phyloP scores from a whole-genome alignment of 2,329 filamentous ascomycete species.

The Fusarium chuoi region DNA sequence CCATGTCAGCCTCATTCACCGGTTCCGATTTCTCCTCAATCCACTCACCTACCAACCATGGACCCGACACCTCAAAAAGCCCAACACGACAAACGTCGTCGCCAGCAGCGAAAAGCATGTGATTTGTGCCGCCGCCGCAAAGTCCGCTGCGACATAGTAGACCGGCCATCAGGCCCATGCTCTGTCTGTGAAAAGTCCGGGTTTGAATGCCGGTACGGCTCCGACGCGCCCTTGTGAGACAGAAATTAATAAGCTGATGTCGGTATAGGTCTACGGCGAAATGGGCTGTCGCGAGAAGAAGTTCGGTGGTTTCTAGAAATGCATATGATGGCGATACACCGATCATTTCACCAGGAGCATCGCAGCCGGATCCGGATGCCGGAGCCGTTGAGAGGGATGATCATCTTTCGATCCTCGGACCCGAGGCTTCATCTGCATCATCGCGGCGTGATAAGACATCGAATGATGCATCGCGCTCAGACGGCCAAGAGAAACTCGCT shows the following conservation, averaged over 20 bases:
- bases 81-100: constrained; percentile 41
- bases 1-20: background rate
- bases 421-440: background rate
- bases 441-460: background rate
- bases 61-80: background rate
- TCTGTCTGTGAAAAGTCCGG: constrained; percentile 42
- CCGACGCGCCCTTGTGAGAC: background rate
- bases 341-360: background rate
- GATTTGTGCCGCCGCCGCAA: constrained; percentile 42
- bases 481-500: constrained; percentile 39
- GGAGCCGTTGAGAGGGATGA: constrained; percentile 20
- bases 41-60: constrained; percentile 3
- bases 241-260: background rate
- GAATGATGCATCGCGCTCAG: background rate
- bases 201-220: constrained; percentile 41
- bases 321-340: background rate
- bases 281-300: constrained; percentile 32
- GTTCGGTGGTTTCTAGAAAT: constrained; percentile 19
- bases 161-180: constrained; percentile 27
- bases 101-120: constrained; percentile 43
- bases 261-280: constrained; percentile 34
- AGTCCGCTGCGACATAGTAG: constrained; percentile 40
- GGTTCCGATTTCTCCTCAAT: constrained; percentile 34
- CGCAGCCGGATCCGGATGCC: constrained; percentile 17
- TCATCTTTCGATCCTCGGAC: constrained; percentile 4